phyloP scores from a whole-genome alignment of 345 rosid genomes.

The Moringa oleifera region DNA sequence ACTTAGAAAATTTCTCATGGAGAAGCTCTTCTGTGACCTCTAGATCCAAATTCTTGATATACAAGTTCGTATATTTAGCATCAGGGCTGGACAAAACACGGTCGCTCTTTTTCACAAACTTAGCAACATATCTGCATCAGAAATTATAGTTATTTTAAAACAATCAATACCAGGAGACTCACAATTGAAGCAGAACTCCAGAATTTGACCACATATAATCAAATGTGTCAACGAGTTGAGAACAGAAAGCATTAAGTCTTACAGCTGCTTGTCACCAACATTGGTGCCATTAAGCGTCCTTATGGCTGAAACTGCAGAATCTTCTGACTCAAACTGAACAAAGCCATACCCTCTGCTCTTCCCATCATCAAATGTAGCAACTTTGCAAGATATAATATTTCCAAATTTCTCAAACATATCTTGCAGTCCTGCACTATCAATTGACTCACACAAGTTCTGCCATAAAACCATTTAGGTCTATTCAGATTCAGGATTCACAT shows the following conservation, averaged over 20 bases:
- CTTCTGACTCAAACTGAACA: slow-evolving; percentile 55
- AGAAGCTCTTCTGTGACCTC: slow-evolving; percentile 46
- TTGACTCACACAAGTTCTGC: slow-evolving; percentile 55
- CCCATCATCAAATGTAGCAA: slow-evolving; percentile 49
- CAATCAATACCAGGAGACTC: not conserved
- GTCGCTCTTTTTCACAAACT: slow-evolving; percentile 54
- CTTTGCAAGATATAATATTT: slow-evolving; percentile 58
- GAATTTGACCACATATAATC: not conserved
- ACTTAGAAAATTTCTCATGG: slow-evolving; percentile 47
- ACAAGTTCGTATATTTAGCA: slow-evolving; percentile 63
- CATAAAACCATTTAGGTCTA: not conserved
- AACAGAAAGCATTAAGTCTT: slow-evolving; percentile 14
- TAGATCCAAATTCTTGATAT: slow-evolving; percentile 59
- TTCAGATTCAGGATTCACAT: not conserved
- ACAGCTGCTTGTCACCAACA: slow-evolving; percentile 56
- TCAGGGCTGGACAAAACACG: slow-evolving; percentile 39
- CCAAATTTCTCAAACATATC: slow-evolving; percentile 54
- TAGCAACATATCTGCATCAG: slow-evolving; percentile 49
- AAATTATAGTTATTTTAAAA: not conserved
- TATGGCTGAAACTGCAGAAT: slow-evolving; percentile 64
- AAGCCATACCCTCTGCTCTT: slow-evolving; percentile 74
- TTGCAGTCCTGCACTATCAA: slow-evolving; percentile 43
- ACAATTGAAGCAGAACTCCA: not conserved
- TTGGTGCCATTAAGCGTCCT: slow-evolving; percentile 41
- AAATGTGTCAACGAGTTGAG: not conserved